Evolutionary conservation across 805 yeast genomes (phyloP).

Genomic region (Candida easanensis): DNA sequence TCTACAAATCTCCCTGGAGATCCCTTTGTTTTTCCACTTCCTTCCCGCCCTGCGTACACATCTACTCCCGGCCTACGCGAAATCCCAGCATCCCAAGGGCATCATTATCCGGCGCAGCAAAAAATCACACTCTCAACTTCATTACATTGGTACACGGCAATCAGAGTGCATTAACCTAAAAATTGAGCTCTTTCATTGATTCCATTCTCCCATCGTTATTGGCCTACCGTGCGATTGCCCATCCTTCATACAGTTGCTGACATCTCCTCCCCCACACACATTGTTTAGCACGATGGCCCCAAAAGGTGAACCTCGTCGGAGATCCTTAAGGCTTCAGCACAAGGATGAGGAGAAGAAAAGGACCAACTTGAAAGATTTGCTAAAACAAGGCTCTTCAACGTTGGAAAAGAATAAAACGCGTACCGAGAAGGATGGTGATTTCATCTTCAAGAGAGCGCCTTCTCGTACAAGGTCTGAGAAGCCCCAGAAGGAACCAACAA

Average conservation of each 20-base stretch:
- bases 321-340: constrained; percentile 13
- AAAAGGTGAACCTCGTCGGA: constrained; percentile 15
- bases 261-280: not conserved
- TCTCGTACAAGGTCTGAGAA: not conserved
- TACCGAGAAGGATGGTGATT: constrained; percentile 22
- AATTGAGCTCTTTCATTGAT: too few species aligned
- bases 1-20: too few species aligned
- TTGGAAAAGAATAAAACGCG: constrained; percentile 4
- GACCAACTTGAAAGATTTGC: constrained; percentile 24
- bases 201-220: too few species aligned
- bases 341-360: constrained; percentile 17
- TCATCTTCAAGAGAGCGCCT: constrained; percentile 20
- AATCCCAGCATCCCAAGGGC: too few species aligned
- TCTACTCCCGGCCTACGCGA: too few species aligned
- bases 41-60: too few species aligned
- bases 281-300: constrained; percentile 6
- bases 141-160: too few species aligned
- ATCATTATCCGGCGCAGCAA: too few species aligned
- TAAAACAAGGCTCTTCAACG: constrained; percentile 19
- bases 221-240: too few species aligned
- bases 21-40: too few species aligned
- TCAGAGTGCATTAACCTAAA: too few species aligned
- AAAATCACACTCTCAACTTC: too few species aligned
- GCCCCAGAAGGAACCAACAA: not conserved
- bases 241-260: not conserved